Evolutionary conservation across 495 filamentous ascomycete species (phyloP).

Genomic region (Delitschia confertaspora): DNA sequence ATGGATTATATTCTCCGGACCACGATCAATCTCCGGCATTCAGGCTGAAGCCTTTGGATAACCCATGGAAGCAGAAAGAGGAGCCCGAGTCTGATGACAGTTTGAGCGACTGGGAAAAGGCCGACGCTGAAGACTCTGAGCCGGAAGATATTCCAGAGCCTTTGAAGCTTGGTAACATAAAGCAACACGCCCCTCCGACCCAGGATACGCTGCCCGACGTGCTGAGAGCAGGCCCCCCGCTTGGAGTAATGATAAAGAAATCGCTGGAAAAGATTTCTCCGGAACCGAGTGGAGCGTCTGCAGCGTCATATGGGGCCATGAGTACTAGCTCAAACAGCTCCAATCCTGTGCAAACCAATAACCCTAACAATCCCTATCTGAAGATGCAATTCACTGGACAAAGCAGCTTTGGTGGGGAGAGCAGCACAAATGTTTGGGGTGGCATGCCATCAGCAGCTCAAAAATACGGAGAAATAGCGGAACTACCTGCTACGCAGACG

Average conservation of each 20-base stretch:
- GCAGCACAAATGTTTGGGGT: constrained; percentile 26
- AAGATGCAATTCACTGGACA: constrained; percentile 24
- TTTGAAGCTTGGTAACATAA: constrained; percentile 23
- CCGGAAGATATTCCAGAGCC: constrained; percentile 19
- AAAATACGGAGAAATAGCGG: constrained; percentile 13
- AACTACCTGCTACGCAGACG: constrained; percentile 21
- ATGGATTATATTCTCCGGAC: constrained; percentile 11
- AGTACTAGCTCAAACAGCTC: constrained; percentile 20
- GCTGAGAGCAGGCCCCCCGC: constrained; percentile 20
- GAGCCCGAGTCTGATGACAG: constrained; percentile 17
- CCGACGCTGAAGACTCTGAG: constrained; percentile 16
- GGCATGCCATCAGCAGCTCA: constrained; percentile 10
- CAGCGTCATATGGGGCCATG: constrained; percentile 16
- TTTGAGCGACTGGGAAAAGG: constrained; percentile 20
- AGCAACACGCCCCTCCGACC: constrained; percentile 3
- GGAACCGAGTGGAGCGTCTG: constrained; percentile 8
- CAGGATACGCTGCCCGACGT: constrained; percentile 19
- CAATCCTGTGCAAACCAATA: constrained; percentile 25
- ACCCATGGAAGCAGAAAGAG: constrained; percentile 2
- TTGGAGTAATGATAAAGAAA: constrained; percentile 15
- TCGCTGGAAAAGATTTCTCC: constrained; percentile 8
- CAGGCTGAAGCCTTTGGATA: constrained; percentile 11
- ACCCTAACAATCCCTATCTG: constrained; percentile 30
- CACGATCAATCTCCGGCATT: constrained; percentile 15
- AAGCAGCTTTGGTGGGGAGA: constrained; percentile 26